A percentile compares a stretch with the other conserved stretches of the same genome.
Conservation (phyloP, 2,329 filamentous ascomycete species). For the Fusarium sp. region DNA sequence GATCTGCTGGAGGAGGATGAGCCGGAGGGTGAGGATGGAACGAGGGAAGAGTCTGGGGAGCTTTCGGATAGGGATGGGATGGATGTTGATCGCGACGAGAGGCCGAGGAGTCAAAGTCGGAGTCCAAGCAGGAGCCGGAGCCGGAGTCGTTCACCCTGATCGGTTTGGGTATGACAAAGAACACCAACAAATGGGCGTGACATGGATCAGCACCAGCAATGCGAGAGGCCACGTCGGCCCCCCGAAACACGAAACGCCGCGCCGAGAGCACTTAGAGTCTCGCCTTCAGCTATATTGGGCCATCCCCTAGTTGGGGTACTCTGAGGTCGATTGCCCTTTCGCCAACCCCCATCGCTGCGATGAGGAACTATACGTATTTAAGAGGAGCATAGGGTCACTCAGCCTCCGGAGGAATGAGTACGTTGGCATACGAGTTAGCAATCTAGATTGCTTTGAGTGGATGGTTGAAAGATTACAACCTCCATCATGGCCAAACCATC, state of each 20-base stretch:
- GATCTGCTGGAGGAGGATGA: constrained; percentile 72
- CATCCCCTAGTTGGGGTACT: no score
- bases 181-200: background rate
- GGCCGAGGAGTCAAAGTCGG: constrained; percentile 33
- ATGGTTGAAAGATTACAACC: background rate
- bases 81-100: constrained; percentile 53
- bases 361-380: background rate
- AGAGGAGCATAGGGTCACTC: background rate
- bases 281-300: background rate
- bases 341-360: background rate
- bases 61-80: constrained; percentile 50
- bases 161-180: background rate
- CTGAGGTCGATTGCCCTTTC: no score
- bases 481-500: background rate
- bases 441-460: background rate
- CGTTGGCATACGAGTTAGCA: background rate
- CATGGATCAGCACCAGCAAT: background rate
- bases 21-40: constrained; percentile 48
- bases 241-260: no score
- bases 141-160: constrained; percentile 44
- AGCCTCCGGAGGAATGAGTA: background rate
- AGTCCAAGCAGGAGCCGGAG: constrained; percentile 36
- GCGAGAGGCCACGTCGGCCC: background rate
- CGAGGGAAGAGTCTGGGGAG: constrained; percentile 56
- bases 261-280: background rate